Evolutionary conservation across 345 rosid species (phyloP), one percentile per base, ranked within the genome.

Genomic region (Schrenkiella parvula): DNA sequence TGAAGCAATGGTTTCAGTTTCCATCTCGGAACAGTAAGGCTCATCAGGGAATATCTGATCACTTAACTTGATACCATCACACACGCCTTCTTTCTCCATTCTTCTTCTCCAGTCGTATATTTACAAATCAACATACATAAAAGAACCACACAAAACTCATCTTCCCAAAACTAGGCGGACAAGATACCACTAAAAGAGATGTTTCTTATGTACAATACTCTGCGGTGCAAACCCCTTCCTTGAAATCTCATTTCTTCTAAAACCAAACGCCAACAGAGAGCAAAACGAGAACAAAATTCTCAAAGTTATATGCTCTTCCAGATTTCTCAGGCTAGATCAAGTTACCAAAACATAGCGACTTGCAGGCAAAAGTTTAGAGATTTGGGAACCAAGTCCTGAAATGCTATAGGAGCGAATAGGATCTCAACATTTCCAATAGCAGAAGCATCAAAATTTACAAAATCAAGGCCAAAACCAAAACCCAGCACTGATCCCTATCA

Each of bases 1-100:
- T 28, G 66, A 81, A 70, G 62, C 64, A 38, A 53, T 81, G 67
- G 50, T 81, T 59, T 83, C 87, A 2, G 82, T 64, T 50, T 86
- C 88, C 88, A 81, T 76, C 66, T 83, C 93, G 19, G 80, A 65
- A 57, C 59, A 65, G 23, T 37, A 58, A 38, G 73, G 73, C 73
- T 58, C 72, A 56, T 69, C 53, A 31, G 55, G 55, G 52, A 56
- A 19, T 29, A 57, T 46, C 66, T 56, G 60, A 56, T 66, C 73
- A 48, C 54, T 39, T 74, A 74, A 48, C 52, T 74, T 74, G 14
- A 56, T 28, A 54, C n/a, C 31, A 48, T 58, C 61, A 39, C 66
- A 66, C 42, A 62, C 54, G 6, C 22, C 35, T 35, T 38, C 50
- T 38, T 51, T 52, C 60, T 66, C 71, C 71, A 66, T 66, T 37